Base-by-base conservation (phyloP, 2,329 filamentous ascomycete species). In the Nannizzia gypsea region DNA sequence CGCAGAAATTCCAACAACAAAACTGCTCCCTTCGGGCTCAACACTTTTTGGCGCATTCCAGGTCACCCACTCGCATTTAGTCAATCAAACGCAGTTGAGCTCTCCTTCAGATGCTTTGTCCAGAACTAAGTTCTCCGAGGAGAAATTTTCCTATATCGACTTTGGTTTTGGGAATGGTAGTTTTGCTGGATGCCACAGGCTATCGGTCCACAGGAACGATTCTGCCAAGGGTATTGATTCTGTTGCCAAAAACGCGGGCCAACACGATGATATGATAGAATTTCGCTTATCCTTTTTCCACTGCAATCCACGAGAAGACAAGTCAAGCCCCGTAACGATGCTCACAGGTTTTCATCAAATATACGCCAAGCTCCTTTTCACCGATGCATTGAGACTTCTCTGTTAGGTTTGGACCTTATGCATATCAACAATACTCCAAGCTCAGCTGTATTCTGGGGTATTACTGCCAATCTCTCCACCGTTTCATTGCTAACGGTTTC, bases 161-260 rank as follows among this genome's bases (percentile, higher is more conserved):
- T n/a, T 60, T 34, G 61, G 58, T 5, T 62, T 60, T 42, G 61
- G 61, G 9, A 28, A 9, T 3, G 26, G 26, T 4, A 22, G 6
- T 6, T 62, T 62, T 48, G 61, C 59, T 8, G 61, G 61, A 13
- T 60, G 59, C 22, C 61, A 62, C 44, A 59, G 61, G 8, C 56
- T 62, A 36, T 60, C 59, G 6, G 34, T 62, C 46, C 58, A 62
- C 42, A 48, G 50, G 11, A 34, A 58, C 2, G 28, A 55, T 26
- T 15, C 5, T 13, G 17, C 34, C 1, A 42, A 40, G 11, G 20
- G 24, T 48, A 34, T 31, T 22, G 8, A 28, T 2, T 24, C 5
- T 3, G 15, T 4, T 38, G 4, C 38, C 42, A 20, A 59, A 1
- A 1, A 4, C 1, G 22, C 22, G 28, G 26, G 28, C 2, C 8